A percentile compares a stretch with the other conserved stretches of the same genome.
Evolutionary conservation across 192 early-diverging fungal species (phyloP).

Genomic region (Pecoramyces ruminantium): DNA sequence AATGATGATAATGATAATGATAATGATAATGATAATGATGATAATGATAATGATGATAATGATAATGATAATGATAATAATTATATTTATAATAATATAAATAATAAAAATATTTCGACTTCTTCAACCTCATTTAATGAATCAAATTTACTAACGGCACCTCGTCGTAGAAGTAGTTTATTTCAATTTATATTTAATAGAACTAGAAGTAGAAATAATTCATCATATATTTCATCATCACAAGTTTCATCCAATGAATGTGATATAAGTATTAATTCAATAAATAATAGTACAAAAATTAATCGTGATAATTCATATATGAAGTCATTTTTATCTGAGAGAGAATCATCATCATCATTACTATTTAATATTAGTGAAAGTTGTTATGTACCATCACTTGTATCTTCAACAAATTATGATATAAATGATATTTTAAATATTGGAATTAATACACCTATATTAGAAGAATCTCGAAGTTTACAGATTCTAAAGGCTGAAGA

Average conservation of each 20-base stretch:
- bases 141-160: too few relatives aligned
- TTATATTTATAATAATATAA: neutral
- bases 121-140: too few relatives aligned
- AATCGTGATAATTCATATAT: neutral
- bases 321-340: too few relatives aligned
- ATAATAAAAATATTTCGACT: neutral
- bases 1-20: too few relatives aligned
- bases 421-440: neutral
- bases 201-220: neutral
- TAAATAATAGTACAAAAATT: too few relatives aligned
- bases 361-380: neutral
- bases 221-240: neutral
- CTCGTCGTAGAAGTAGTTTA: neutral
- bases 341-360: neutral
- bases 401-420: neutral
- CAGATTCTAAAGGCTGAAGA: too few relatives aligned
- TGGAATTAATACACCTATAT: neutral
- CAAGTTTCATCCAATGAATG: neutral
- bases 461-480: neutral
- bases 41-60: too few relatives aligned
- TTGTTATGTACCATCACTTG: neutral
- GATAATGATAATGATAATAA: neutral
- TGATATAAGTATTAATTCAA: neutral
- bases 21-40: too few relatives aligned
- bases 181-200: neutral